These are phyloP conservation scores for Meyerozyma sp. DNA, from an alignment of 1,139 yeast genomes.

Conservation along the genomic window DNA sequence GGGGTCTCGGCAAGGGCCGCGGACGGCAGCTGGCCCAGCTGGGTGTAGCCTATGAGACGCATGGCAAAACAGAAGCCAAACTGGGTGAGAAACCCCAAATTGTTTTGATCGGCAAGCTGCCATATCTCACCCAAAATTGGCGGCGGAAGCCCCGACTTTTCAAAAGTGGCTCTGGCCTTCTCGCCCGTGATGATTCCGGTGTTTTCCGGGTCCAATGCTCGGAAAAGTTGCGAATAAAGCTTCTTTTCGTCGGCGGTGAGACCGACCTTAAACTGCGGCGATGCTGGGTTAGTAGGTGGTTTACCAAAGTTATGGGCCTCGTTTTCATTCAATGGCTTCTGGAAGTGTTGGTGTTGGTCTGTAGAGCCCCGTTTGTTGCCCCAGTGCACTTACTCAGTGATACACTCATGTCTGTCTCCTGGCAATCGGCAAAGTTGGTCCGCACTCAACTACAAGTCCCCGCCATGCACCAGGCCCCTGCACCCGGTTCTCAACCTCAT, in stretches of 20 bases:
- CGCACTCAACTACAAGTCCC: too few relatives aligned
- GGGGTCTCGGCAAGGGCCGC: slow-evolving; percentile 48
- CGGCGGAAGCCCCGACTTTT: slow-evolving; percentile 80
- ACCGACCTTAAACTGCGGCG: slow-evolving; percentile 39
- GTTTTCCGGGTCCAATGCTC: slow-evolving; percentile 70
- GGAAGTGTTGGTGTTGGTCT: too few relatives aligned
- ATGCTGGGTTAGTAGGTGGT: slow-evolving; percentile 9
- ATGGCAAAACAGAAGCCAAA: slow-evolving; percentile 80
- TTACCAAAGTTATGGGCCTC: background rate
- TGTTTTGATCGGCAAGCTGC: slow-evolving; percentile 84
- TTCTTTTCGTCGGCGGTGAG: slow-evolving; percentile 78
- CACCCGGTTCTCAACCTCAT: slow-evolving; percentile 1
- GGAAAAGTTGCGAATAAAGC: slow-evolving; percentile 69
- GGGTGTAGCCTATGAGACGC: slow-evolving; percentile 87
- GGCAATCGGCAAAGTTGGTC: background rate
- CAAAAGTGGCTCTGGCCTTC: slow-evolving; percentile 78
- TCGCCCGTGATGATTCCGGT: slow-evolving; percentile 88
- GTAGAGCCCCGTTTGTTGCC: too few relatives aligned
- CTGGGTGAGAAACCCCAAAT: slow-evolving; percentile 80
- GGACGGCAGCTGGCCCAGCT: slow-evolving; percentile 58
- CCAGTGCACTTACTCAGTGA: slow-evolving; percentile 21
- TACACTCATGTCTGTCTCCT: slow-evolving; percentile 15
- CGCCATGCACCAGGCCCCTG: slow-evolving; percentile 1
- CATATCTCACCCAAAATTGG: slow-evolving; percentile 82
- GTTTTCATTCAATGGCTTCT: too few relatives aligned